Evolutionary conservation across 225 moss, liverwort and hornwort genomes (phyloP).

Genomic region (Polytrichum formosum): DNA sequence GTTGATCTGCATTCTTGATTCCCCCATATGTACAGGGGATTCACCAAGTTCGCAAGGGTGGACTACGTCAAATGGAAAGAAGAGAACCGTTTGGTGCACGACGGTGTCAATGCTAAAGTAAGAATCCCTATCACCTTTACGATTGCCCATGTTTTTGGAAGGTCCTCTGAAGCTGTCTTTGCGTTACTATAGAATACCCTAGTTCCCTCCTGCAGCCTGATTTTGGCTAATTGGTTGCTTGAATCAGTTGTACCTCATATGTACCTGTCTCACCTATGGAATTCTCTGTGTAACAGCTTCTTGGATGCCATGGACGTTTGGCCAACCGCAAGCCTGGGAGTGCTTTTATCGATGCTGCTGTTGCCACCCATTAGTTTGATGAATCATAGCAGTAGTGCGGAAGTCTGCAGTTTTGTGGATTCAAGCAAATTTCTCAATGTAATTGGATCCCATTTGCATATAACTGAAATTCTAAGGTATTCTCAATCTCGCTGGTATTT

Average conservation of each 20-base stretch:
- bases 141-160: too few relatives aligned
- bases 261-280: too few relatives aligned
- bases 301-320: constrained; percentile 66
- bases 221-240: neutral
- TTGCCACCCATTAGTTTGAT: constrained; percentile 28
- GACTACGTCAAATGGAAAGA: constrained; percentile 82
- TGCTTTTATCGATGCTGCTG: constrained; percentile 62
- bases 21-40: constrained; percentile 42
- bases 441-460: too few relatives aligned
- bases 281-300: constrained; percentile 30
- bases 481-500: too few relatives aligned
- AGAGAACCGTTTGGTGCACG: constrained; percentile 59
- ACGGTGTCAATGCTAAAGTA: constrained; percentile 77
- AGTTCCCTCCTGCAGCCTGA: too few relatives aligned
- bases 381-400: too few relatives aligned
- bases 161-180: too few relatives aligned
- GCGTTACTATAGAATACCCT: too few relatives aligned
- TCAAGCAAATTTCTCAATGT: too few relatives aligned
- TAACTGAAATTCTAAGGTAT: too few relatives aligned
- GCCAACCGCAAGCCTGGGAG: constrained; percentile 31
- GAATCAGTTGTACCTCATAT: neutral
- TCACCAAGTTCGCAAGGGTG: constrained; percentile 71
- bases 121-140: neutral
- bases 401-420: too few relatives aligned
- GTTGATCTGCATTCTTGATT: neutral